Evolutionary conservation across 345 rosid species (phyloP).

Genomic region (Eucalyptus leucophloia): DNA sequence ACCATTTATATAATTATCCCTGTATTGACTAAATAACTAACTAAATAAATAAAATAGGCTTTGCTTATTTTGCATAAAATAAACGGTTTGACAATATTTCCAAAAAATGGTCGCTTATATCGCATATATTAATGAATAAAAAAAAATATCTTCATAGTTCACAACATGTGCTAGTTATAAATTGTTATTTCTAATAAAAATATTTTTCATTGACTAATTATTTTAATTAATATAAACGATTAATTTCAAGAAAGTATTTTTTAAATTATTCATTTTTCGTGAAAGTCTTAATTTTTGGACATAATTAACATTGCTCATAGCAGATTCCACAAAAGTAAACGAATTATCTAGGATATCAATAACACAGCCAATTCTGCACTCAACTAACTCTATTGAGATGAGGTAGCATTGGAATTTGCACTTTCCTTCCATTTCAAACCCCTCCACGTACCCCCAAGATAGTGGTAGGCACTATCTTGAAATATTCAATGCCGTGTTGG

Average conservation of each 20-base stretch:
- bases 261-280: rapidly evolving
- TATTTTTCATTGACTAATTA: too few species aligned
- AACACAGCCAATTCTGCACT: rapidly evolving
- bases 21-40: too few species aligned
- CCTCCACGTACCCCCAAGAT: not conserved
- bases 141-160: not conserved
- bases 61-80: too few species aligned
- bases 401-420: too few species aligned
- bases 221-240: too few species aligned
- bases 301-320: not conserved
- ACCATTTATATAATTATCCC: too few species aligned
- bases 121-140: rapidly evolving
- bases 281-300: not conserved
- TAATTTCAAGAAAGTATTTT: too few species aligned
- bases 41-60: not conserved
- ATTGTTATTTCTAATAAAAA: too few species aligned
- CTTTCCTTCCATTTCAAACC: too few species aligned
- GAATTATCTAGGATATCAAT: not conserved
- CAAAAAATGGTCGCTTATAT: too few species aligned
- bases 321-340: too few species aligned
- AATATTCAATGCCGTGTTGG: not conserved
- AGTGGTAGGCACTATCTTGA: not conserved
- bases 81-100: not conserved
- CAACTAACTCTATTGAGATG: too few species aligned
- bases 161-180: not conserved